Evolutionary conservation across 148 eudicot genomes (phyloP).

Genomic region (Rhododendron griersonianum): DNA sequence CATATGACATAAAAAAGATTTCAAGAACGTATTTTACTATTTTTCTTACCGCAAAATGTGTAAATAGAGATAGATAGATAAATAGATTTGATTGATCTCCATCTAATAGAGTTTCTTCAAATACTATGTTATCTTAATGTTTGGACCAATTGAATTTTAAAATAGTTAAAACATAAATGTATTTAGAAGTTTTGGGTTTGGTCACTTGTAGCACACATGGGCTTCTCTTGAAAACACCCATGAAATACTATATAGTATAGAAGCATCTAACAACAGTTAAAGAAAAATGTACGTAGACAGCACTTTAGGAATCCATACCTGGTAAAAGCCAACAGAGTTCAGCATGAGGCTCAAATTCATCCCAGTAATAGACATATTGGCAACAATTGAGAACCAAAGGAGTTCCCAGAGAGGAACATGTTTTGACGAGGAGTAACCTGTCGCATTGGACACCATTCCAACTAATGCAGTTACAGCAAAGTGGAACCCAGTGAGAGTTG

Average conservation of each 20-base stretch:
- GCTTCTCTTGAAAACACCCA: background rate
- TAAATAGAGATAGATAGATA: too few relatives aligned
- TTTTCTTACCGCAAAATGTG: background rate
- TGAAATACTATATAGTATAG: background rate
- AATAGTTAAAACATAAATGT: too few relatives aligned
- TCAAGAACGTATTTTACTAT: background rate
- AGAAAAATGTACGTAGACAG: background rate
- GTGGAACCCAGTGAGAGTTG: conserved; percentile 81
- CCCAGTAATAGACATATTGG: conserved; percentile 80
- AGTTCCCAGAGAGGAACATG: conserved; percentile 85
- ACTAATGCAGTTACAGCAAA: conserved; percentile 83
- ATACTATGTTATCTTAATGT: background rate
- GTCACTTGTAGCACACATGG: background rate
- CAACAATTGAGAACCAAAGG: conserved; percentile 78
- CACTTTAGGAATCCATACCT: conserved; percentile 34
- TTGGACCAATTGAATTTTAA: background rate
- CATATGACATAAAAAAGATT: background rate
- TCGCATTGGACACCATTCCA: conserved; percentile 67
- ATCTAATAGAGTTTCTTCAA: background rate
- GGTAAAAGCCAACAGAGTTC: conserved; percentile 90
- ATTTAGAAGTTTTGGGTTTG: background rate
- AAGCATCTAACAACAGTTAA: background rate
- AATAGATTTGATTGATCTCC: background rate
- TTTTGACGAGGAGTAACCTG: conserved; percentile 69
- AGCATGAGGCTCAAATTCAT: conserved; percentile 92